Conservation (phyloP, 192 early-diverging fungal species). For the Globomyces pollinis-pini region DNA sequence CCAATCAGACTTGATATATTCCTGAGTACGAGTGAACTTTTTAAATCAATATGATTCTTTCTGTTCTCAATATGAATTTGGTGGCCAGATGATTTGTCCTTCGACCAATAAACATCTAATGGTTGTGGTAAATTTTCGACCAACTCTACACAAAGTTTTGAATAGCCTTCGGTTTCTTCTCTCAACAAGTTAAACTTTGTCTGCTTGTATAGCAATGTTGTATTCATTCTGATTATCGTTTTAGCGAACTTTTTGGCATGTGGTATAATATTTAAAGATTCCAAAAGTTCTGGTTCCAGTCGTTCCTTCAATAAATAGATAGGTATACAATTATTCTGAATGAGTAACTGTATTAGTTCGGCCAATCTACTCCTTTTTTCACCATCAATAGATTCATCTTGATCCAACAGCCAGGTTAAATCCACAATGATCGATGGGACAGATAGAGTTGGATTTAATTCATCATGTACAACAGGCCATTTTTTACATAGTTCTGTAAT, state of each 20-base stretch:
- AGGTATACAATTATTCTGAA: too few species aligned
- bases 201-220: constrained; percentile 59
- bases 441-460: too few species aligned
- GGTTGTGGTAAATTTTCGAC: constrained; percentile 22
- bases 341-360: too few species aligned
- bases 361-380: too few species aligned
- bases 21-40: constrained; percentile 23
- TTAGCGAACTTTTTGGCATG: constrained; percentile 26
- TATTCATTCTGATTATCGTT: constrained; percentile 47
- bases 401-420: too few species aligned
- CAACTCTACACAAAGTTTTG: constrained; percentile 62
- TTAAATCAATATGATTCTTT: constrained; percentile 12
- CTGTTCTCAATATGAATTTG: constrained; percentile 4
- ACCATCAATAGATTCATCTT: too few species aligned
- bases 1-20: constrained; percentile 51
- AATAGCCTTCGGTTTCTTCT: constrained; percentile 76
- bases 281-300: too few species aligned
- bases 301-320: too few species aligned
- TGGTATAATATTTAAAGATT: too few species aligned
- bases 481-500: too few species aligned
- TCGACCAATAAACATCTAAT: constrained; percentile 8
- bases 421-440: too few species aligned
- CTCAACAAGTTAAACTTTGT: constrained; percentile 74
- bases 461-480: too few species aligned
- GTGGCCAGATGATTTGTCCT: constrained; percentile 4